These are phyloP conservation scores for Ligustrum vulgare DNA, from an alignment of 257 asterid species.

Conservation along the genomic window DNA sequence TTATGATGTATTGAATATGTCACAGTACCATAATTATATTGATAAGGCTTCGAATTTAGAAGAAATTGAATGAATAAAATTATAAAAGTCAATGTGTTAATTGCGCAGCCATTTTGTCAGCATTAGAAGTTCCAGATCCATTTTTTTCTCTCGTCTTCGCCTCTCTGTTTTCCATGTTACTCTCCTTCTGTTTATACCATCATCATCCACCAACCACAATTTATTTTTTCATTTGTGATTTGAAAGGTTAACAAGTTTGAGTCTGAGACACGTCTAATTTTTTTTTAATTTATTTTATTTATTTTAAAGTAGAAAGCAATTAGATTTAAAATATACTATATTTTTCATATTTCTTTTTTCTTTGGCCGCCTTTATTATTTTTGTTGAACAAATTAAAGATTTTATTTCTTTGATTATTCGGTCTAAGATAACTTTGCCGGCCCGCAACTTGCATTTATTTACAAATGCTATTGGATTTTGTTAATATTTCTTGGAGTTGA, in stretches of 20 bases:
- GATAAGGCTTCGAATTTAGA: neutral
- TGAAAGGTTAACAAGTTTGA: too few species aligned
- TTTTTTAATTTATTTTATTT: too few species aligned
- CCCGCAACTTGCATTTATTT: neutral
- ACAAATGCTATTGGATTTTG: neutral
- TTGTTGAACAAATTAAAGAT: too few species aligned
- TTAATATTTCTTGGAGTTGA: neutral
- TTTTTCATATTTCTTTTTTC: too few species aligned
- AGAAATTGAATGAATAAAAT: neutral
- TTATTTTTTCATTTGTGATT: neutral
- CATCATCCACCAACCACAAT: neutral
- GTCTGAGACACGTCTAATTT: too few species aligned
- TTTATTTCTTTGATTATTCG: too few species aligned
- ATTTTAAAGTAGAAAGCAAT: too few species aligned
- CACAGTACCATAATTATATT: neutral
- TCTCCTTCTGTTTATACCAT: neutral
- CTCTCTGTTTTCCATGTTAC: neutral
- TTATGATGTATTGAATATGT: neutral
- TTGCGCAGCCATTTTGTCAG: neutral
- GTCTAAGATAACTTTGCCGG: too few species aligned
- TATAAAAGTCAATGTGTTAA: neutral
- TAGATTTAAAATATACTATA: too few species aligned
- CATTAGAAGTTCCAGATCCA: neutral
- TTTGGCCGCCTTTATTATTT: too few species aligned
- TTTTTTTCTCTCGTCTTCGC: neutral